Conservation (phyloP, 768 basidiomycete species). For the Lactarius vividus region DNA sequence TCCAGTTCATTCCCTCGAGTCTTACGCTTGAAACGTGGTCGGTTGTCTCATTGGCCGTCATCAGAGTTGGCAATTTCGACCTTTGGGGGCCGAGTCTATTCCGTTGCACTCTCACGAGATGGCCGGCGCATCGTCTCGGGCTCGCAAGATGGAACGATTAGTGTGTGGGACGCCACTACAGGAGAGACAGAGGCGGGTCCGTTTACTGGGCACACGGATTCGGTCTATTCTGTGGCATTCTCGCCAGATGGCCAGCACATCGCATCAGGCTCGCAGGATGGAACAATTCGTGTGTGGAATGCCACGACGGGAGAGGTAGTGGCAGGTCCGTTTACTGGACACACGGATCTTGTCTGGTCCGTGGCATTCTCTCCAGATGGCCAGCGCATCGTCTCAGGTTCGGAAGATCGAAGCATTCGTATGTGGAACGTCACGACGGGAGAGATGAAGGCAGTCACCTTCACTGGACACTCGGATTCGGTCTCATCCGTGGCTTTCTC, state of each 20-base stretch:
- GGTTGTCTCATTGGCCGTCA: neutral
- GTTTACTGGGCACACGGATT: neutral
- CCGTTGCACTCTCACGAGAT: slow-evolving; percentile 17
- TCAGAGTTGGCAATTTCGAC: neutral
- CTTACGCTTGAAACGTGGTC: neutral
- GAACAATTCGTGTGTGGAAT: slow-evolving; percentile 6
- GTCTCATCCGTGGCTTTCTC: no score
- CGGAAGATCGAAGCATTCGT: neutral
- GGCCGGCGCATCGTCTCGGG: slow-evolving; percentile 17
- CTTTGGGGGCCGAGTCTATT: neutral
- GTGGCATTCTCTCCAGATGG: slow-evolving; percentile 11
- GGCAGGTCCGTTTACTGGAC: neutral
- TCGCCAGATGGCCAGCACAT: slow-evolving; percentile 27
- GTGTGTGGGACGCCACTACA: neutral
- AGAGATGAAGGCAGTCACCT: neutral
- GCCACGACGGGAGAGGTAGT: neutral
- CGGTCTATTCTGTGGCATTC: neutral
- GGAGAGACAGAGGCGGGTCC: neutral
- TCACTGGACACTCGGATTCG: no score
- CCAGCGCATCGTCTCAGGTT: slow-evolving; percentile 2
- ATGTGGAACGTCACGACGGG: neutral
- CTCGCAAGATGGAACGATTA: no score
- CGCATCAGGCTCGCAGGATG: slow-evolving; percentile 10
- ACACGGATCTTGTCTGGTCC: neutral
- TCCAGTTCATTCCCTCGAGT: neutral